These are phyloP conservation scores for Cryphonectria naterciae DNA, from an alignment of 2,329 filamentous ascomycete species.

Conservation along the genomic window DNA sequence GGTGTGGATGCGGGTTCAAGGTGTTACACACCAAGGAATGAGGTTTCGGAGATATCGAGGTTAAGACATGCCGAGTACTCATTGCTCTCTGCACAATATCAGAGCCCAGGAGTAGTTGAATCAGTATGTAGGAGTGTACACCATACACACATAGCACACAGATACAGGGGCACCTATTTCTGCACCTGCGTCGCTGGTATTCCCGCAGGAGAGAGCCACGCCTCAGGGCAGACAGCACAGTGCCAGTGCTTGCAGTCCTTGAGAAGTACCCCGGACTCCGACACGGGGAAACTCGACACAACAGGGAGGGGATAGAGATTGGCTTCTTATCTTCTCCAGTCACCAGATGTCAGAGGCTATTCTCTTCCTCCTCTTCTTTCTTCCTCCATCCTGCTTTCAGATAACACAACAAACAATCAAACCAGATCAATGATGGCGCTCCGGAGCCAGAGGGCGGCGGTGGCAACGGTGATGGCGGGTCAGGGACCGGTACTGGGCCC, in stretches of 20 bases:
- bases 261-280: neutral
- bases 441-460: neutral
- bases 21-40: neutral
- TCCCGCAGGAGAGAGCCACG: neutral
- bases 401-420: neutral
- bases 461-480: neutral
- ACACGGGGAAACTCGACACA: neutral
- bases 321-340: neutral
- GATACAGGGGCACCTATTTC: neutral
- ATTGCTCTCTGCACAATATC: neutral
- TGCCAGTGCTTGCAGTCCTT: neutral
- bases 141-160: neutral
- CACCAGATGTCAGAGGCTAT: neutral
- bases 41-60: neutral
- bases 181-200: neutral
- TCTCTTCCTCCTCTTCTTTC: neutral
- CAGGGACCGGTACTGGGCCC: neutral
- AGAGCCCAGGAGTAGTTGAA: neutral
- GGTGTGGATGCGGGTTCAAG: neutral
- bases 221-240: neutral
- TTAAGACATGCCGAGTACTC: neutral
- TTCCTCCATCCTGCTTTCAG: neutral
- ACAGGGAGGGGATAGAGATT: neutral
- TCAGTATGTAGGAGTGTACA: neutral
- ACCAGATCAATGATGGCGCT: neutral